Base-by-base conservation (phyloP, 805 yeast genomes). In the Wickerhamiella australiensis region DNA sequence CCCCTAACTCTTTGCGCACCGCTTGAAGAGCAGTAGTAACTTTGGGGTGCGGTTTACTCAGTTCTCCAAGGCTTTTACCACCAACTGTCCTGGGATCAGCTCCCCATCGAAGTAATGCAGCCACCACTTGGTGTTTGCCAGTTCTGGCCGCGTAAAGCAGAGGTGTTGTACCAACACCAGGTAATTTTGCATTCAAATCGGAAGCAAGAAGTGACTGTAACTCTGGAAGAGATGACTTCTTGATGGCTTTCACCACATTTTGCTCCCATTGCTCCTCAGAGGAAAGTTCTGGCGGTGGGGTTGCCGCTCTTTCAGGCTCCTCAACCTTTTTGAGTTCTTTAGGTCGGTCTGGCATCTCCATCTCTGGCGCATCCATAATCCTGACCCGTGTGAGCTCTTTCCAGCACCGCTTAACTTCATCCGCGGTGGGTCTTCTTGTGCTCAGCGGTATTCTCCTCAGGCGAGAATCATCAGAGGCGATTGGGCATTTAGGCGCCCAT, bases 381-480 rank as follows among this genome's bases (percentile, higher is more conserved):
- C 70, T 67, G 55, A 85, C 65, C 56, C 80, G 78, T 0, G 87
- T 70, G 51, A 92, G 68, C 55, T 81, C 80, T 23, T 76, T 71
- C 97, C 97, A 92, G 0, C 94, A 86, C 44, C 78, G 74, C 59
- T 80, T 84, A 56, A 92, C 67, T 61, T 88, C 97, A 1, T 76
- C 67, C 0, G 82, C 72, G 0, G 95, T 88, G 1, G 97, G 94
- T 55, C 96, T 73, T 50, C 77, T 77, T 0, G 98, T 90, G 0
- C 95, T 81, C 66, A 92, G 87, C 1, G 98, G 98, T 61, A 90
- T 78, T 2, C 71, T 65, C 54, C 75, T 76, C 5, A 92, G 65
- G 54, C 95, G 71, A 0, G 68, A 55, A 61, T 90, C 96, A 29
- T 67, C 66, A 29, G 70, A 59, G 5, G 77, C 63, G 1, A 77